phyloP scores from a whole-genome alignment of 2,329 filamentous ascomycete species.

The Fusarium cicatricum region DNA sequence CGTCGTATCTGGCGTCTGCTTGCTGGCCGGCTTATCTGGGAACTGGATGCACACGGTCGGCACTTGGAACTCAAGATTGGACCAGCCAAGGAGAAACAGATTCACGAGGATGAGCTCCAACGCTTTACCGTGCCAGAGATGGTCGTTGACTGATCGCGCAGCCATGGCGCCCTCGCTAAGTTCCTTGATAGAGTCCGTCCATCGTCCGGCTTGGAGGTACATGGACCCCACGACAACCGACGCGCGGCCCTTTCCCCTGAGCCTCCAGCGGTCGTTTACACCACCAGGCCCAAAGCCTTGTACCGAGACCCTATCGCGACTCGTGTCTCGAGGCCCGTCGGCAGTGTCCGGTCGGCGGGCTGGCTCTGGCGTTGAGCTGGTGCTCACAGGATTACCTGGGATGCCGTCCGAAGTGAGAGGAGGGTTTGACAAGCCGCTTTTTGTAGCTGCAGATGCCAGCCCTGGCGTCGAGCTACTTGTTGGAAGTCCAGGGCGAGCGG shows the following conservation, averaged over 20 bases:
- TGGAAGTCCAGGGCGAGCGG: constrained; percentile 54
- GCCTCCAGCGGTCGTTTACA: constrained; percentile 78
- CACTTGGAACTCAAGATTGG: constrained; percentile 83
- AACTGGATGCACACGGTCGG: constrained; percentile 62
- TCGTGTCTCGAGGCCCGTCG: constrained; percentile 59
- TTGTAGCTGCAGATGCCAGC: constrained; percentile 60
- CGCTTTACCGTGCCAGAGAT: constrained; percentile 97
- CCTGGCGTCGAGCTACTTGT: constrained; percentile 57
- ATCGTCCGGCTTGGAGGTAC: constrained; percentile 88
- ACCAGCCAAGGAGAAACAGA: constrained; percentile 85
- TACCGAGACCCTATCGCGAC: constrained; percentile 66
- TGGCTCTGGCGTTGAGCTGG: constrained; percentile 53
- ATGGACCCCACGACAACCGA: constrained; percentile 83
- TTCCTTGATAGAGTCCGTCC: constrained; percentile 87
- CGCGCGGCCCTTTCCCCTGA: constrained; percentile 81
- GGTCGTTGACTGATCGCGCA: constrained; percentile 83
- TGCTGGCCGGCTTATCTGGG: constrained; percentile 56
- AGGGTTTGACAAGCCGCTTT: constrained; percentile 58
- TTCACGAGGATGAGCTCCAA: constrained; percentile 87
- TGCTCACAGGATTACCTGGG: constrained; percentile 47
- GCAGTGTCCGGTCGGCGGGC: constrained; percentile 49
- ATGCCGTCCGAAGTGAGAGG: constrained; percentile 60
- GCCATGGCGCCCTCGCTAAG: constrained; percentile 80
- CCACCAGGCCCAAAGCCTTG: constrained; percentile 77
- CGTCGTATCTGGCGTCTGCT: constrained; percentile 40